phyloP scores from a whole-genome alignment of 1,139 yeast species.

The Candida buenavistaensis region DNA sequence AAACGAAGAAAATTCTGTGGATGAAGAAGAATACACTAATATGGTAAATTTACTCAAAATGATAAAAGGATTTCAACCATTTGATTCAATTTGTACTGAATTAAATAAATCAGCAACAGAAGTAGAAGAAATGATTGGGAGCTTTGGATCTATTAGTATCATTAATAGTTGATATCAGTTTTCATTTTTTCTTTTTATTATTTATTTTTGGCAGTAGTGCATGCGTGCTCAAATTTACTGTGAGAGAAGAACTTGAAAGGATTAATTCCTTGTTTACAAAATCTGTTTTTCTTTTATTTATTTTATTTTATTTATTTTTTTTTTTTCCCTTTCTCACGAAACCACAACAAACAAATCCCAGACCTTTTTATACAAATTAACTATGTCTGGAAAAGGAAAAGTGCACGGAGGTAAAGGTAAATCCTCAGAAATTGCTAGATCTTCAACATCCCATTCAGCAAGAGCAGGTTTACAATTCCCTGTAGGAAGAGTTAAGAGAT shows the following conservation, averaged over 20 bases:
- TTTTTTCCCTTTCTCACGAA: slow-evolving; percentile 11
- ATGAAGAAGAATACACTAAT: slow-evolving; percentile 26
- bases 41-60: slow-evolving; percentile 39
- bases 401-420: slow-evolving; percentile 97
- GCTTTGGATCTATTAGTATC: slow-evolving; percentile 44
- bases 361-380: too few species aligned
- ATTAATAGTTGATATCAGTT: slow-evolving; percentile 36
- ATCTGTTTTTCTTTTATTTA: slow-evolving; percentile 8
- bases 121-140: slow-evolving; percentile 49
- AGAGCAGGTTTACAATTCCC: slow-evolving; percentile 98
- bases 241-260: too few species aligned
- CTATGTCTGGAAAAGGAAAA: slow-evolving; percentile 84
- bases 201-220: slow-evolving; percentile 13
- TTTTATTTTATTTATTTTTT: slow-evolving; percentile 9
- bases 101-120: slow-evolving; percentile 57
- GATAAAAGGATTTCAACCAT: slow-evolving; percentile 57
- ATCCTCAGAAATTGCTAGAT: slow-evolving; percentile 68
- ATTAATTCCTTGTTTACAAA: too few species aligned
- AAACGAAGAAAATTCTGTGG: slow-evolving; percentile 8
- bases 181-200: background rate
- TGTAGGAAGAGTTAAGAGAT: slow-evolving; percentile 97
- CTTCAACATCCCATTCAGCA: slow-evolving; percentile 85
- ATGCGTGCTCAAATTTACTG: too few species aligned
- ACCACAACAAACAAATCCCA: slow-evolving; percentile 11
- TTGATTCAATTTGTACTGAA: slow-evolving; percentile 75